These are phyloP conservation scores for Neopestalotiopsis sp. DNA, from an alignment of 2,329 filamentous ascomycete genomes.

Conservation along the genomic window DNA sequence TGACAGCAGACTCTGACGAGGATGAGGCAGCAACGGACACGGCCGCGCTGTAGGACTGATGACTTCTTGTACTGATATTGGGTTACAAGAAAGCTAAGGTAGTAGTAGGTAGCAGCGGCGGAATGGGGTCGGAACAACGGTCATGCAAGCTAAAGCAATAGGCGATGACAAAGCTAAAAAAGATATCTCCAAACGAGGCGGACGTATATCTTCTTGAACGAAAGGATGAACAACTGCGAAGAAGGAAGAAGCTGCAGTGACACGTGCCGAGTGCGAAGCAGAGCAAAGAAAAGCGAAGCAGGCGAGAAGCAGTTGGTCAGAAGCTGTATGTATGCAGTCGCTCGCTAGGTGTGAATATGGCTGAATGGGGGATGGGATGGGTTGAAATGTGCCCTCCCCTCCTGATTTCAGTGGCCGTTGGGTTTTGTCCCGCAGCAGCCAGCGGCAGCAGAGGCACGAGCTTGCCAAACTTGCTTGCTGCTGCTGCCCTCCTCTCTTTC, in stretches of 20 bases:
- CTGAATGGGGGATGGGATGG: background rate
- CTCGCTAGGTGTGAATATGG: background rate
- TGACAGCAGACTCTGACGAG: constrained; percentile 21
- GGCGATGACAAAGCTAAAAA: background rate
- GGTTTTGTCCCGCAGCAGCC: constrained; percentile 16
- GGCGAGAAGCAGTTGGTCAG: background rate
- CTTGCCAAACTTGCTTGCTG: background rate
- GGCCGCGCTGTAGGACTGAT: constrained; percentile 18
- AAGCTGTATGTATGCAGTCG: background rate
- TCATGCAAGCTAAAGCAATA: background rate
- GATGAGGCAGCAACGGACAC: constrained; percentile 23
- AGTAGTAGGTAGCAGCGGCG: background rate
- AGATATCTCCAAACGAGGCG: constrained; percentile 3
- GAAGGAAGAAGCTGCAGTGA: constrained; percentile 2
- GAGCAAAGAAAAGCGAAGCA: constrained; percentile 3
- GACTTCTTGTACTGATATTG: constrained; percentile 23
- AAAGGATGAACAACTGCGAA: constrained; percentile 23
- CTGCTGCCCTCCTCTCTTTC: constrained; percentile 1
- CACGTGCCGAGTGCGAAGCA: background rate
- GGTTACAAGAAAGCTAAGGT: constrained; percentile 14
- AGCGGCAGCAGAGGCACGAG: background rate
- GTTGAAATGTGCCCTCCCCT: background rate
- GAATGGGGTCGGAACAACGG: background rate
- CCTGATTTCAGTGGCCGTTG: constrained; percentile 12
- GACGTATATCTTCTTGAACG: background rate